Evolutionary conservation across 495 filamentous ascomycete genomes (phyloP).

Genomic region (Clohesyomyces aquaticus): DNA sequence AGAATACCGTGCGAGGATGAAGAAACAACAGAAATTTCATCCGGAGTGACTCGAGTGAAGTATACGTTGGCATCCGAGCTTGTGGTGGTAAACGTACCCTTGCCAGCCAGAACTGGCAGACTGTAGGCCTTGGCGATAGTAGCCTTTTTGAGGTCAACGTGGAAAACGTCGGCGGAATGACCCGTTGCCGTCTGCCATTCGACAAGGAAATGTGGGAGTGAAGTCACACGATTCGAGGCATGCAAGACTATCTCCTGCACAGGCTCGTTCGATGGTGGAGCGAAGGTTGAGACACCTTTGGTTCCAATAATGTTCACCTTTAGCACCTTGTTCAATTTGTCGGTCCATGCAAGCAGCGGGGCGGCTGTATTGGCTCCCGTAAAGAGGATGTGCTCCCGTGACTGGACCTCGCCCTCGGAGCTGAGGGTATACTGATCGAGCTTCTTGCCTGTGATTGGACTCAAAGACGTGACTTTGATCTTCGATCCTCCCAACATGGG

Average conservation of each 20-base stretch:
- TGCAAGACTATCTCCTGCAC: conserved; percentile 72
- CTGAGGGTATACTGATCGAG: conserved; percentile 66
- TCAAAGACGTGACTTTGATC: conserved; percentile 72
- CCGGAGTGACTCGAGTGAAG: conserved; percentile 77
- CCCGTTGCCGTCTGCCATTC: conserved; percentile 72
- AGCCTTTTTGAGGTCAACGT: conserved; percentile 70
- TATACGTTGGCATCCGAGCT: conserved; percentile 79
- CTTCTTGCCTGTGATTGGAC: conserved; percentile 70
- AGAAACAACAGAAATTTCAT: conserved; percentile 72
- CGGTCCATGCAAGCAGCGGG: conserved; percentile 82
- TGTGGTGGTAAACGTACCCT: conserved; percentile 78
- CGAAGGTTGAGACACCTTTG: conserved; percentile 60
- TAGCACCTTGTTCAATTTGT: conserved; percentile 66
- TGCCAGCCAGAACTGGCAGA: conserved; percentile 68
- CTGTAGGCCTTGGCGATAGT: conserved; percentile 72
- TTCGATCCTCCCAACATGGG: conserved; percentile 63
- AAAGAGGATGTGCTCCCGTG: conserved; percentile 70
- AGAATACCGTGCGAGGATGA: conserved; percentile 77
- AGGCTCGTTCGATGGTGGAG: conserved; percentile 58
- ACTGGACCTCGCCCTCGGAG: conserved; percentile 72
- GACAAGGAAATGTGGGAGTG: conserved; percentile 79
- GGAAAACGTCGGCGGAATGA: conserved; percentile 85
- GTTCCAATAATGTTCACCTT: conserved; percentile 81
- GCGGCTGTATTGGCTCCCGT: conserved; percentile 83
- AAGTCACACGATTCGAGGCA: conserved; percentile 69